These are phyloP conservation scores for Cyclotella baltica DNA, from an alignment of 108 stramenopile species.

Conservation along the genomic window DNA sequence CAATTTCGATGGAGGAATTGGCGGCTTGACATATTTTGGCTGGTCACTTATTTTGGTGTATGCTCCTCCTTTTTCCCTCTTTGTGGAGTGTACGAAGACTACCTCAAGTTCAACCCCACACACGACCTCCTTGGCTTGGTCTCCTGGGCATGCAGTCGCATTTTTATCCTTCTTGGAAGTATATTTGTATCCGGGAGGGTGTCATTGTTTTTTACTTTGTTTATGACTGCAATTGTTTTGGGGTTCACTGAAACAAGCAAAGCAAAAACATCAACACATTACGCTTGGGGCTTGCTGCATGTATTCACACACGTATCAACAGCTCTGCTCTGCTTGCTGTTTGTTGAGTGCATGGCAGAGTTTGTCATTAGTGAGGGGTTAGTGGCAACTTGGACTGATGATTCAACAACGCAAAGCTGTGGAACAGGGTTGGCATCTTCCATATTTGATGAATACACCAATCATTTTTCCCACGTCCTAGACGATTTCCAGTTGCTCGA, in stretches of 20 bases:
- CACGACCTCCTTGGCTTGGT: conserved; percentile 33
- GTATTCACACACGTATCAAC: conserved; percentile 49
- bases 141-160: conserved; percentile 33
- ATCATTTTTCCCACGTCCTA: conserved; percentile 46
- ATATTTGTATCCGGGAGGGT: conserved; percentile 55
- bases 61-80: conserved; percentile 65
- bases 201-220: conserved; percentile 46
- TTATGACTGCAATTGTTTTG: conserved; percentile 26
- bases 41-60: conserved; percentile 57
- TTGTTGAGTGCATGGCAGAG: conserved; percentile 63
- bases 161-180: conserved; percentile 36
- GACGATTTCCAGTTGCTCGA: conserved; percentile 48
- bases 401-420: conserved; percentile 28
- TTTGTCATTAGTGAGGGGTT: conserved; percentile 57
- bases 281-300: conserved; percentile 48
- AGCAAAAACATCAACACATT: conserved; percentile 31
- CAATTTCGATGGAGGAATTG: conserved; percentile 70
- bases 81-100: conserved; percentile 67
- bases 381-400: conserved; percentile 25
- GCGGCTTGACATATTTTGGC: conserved; percentile 65
- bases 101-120: conserved; percentile 47
- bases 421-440: conserved; percentile 55
- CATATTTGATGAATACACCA: conserved; percentile 57
- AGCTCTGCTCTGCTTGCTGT: conserved; percentile 51
- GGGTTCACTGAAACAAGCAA: conserved; percentile 50